These are phyloP conservation scores for Starmerella scarabaei DNA, from an alignment of 805 yeast genomes.

Conservation along the genomic window DNA sequence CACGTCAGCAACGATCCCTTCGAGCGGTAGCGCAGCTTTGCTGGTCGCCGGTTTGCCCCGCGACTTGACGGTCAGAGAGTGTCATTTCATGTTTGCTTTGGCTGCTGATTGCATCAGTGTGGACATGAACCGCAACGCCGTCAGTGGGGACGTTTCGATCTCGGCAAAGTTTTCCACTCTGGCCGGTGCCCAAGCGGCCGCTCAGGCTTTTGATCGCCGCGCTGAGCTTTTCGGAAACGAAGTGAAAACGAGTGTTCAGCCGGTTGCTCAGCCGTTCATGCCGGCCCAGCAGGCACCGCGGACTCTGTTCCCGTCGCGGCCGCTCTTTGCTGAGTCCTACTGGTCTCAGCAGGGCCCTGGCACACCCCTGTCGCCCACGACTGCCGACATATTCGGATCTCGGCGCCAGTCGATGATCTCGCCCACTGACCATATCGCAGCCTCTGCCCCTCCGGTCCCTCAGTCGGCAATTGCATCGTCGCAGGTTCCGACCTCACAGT, in stretches of 20 bases:
- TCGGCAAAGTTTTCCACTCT: slow-evolving; percentile 24
- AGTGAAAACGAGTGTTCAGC: slow-evolving; percentile 11
- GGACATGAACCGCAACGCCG: slow-evolving; percentile 26
- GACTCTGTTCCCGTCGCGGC: slow-evolving; percentile 14
- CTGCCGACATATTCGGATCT: slow-evolving; percentile 8
- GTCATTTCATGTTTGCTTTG: slow-evolving; percentile 29
- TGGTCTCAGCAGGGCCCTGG: slow-evolving; percentile 16
- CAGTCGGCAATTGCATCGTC: neutral
- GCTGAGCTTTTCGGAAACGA: slow-evolving; percentile 22
- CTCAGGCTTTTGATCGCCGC: slow-evolving; percentile 22
- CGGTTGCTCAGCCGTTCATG: neutral
- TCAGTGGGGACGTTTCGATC: slow-evolving; percentile 21
- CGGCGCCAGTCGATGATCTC: slow-evolving; percentile 13
- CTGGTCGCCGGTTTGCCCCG: slow-evolving; percentile 27
- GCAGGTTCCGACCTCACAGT: neutral
- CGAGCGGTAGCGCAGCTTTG: slow-evolving; percentile 10
- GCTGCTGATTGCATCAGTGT: slow-evolving; percentile 28
- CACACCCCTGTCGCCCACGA: slow-evolving; percentile 13
- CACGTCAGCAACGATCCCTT: neutral
- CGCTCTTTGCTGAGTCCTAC: slow-evolving; percentile 15
- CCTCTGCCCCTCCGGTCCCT: too few relatives aligned
- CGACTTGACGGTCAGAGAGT: slow-evolving; percentile 29
- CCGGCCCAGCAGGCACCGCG: slow-evolving; percentile 8
- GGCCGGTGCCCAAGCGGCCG: slow-evolving; percentile 25
- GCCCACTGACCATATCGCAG: slow-evolving; percentile 9